Evolutionary conservation across 345 rosid genomes (phyloP).

Genomic region (Eucalyptus sp.): DNA sequence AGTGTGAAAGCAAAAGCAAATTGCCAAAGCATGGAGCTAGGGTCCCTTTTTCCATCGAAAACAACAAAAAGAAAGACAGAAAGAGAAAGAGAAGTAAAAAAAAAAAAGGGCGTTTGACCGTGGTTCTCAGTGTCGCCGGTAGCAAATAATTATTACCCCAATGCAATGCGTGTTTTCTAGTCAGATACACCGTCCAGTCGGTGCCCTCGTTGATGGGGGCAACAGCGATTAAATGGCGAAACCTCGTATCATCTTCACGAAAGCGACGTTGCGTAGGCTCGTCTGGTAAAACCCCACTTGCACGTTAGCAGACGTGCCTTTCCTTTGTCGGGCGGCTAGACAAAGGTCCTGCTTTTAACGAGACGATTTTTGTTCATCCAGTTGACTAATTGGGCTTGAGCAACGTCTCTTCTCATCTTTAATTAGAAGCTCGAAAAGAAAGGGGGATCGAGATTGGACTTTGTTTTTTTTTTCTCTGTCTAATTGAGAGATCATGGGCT

Average conservation of each 20-base stretch:
- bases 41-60: background rate
- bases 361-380: background rate
- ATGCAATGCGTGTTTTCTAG: too few relatives aligned
- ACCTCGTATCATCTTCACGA: too few relatives aligned
- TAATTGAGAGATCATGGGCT: background rate
- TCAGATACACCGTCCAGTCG: too few relatives aligned
- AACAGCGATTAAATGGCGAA: too few relatives aligned
- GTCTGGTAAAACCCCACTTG: too few relatives aligned
- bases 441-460: background rate
- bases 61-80: background rate
- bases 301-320: too few relatives aligned
- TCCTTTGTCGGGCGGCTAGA: too few relatives aligned
- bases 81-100: background rate
- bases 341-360: background rate
- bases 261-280: too few relatives aligned
- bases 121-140: too few relatives aligned
- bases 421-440: background rate
- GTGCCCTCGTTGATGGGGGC: too few relatives aligned
- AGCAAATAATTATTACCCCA: too few relatives aligned
- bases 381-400: background rate
- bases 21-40: background rate
- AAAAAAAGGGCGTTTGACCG: too few relatives aligned
- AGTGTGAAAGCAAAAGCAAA: background rate
- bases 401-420: background rate
- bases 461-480: background rate